Evolutionary conservation across 345 rosid species (phyloP).

Genomic region (Boechera retrofracta): DNA sequence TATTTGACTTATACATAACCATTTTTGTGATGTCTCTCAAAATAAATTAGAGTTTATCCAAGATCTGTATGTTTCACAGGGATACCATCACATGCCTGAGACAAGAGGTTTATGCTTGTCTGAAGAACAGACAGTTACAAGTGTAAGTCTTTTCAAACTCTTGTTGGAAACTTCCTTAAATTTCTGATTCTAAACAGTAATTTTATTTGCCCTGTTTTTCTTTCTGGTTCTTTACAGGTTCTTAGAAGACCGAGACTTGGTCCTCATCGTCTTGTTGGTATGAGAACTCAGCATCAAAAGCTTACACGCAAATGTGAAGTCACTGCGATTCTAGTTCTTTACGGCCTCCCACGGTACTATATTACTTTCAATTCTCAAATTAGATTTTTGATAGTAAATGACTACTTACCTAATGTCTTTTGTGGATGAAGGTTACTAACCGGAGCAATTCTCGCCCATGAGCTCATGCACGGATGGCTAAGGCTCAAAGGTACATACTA

Average conservation of each 20-base stretch:
- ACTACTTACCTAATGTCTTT: slow-evolving; percentile 9
- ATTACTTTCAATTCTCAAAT: slow-evolving; percentile 2
- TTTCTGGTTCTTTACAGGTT: slow-evolving; percentile 51
- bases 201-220: slow-evolving; percentile 24
- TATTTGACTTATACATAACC: neutral
- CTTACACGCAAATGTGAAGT: slow-evolving; percentile 88
- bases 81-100: slow-evolving; percentile 95
- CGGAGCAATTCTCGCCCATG: slow-evolving; percentile 95
- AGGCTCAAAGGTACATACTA: slow-evolving; percentile 71
- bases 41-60: neutral
- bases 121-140: slow-evolving; percentile 91
- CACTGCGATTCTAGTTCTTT: slow-evolving; percentile 94
- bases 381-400: neutral
- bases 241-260: slow-evolving; percentile 68
- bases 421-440: slow-evolving; percentile 72
- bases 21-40: slow-evolving; percentile 1
- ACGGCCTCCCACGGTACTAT: slow-evolving; percentile 88
- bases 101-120: slow-evolving; percentile 97
- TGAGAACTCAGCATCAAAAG: slow-evolving; percentile 82
- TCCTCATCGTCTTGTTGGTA: slow-evolving; percentile 64
- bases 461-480: slow-evolving; percentile 96
- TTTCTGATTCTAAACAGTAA: neutral
- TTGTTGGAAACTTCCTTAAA: neutral
- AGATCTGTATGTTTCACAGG: slow-evolving; percentile 52
- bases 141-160: slow-evolving; percentile 56